phyloP scores from a whole-genome alignment of 78 protist species.

The Monosiga brevicollis region DNA sequence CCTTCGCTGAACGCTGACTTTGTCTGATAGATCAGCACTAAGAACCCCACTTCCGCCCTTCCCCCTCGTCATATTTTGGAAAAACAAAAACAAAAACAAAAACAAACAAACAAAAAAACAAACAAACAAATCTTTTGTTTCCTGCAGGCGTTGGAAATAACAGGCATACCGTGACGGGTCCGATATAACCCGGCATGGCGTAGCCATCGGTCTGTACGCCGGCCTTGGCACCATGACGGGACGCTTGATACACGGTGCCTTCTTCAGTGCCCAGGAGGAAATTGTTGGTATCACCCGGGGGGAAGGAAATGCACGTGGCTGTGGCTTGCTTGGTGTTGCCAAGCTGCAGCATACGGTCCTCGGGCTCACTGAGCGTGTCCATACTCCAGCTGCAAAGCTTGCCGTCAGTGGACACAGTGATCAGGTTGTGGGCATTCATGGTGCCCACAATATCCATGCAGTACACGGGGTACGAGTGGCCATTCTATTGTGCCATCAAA shows the following conservation, averaged over 20 bases:
- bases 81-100: no score
- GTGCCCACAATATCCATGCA: conserved; percentile 55
- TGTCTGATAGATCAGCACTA: no score
- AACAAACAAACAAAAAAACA: no score
- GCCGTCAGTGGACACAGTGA: conserved; percentile 66
- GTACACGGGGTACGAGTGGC: conserved; percentile 73
- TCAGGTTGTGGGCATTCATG: conserved; percentile 59
- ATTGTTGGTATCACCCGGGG: conserved; percentile 40
- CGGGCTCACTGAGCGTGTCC: conserved; percentile 61
- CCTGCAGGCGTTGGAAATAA: conserved; percentile 62
- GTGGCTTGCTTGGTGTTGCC: not conserved
- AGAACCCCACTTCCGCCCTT: no score
- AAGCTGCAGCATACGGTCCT: not conserved
- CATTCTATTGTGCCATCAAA: no score
- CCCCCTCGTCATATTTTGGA: no score
- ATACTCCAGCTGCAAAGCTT: conserved; percentile 62
- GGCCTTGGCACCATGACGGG: conserved; percentile 37
- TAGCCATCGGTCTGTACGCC: not conserved
- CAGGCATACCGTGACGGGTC: conserved; percentile 60
- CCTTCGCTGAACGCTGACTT: no score
- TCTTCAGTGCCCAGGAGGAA: conserved; percentile 68
- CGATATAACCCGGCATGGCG: conserved; percentile 38
- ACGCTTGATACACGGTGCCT: conserved; percentile 42
- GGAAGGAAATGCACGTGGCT: conserved; percentile 41
- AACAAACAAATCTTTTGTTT: no score